phyloP scores from a whole-genome alignment of 768 basidiomycete species.

The Plicaturopsis crispa region DNA sequence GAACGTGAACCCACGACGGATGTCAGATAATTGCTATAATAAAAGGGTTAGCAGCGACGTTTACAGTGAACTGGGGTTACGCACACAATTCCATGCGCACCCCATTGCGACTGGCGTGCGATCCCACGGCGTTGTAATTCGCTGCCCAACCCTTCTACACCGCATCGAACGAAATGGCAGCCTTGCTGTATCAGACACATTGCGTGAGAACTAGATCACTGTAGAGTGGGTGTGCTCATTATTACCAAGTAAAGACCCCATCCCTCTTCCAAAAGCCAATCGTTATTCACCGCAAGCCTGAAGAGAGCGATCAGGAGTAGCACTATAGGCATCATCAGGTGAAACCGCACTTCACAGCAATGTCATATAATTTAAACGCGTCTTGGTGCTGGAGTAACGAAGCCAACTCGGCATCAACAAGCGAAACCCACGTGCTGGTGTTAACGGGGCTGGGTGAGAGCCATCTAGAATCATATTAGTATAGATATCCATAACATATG shows the following conservation, averaged over 20 bases:
- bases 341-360: slow-evolving; percentile 49
- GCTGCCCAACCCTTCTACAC: slow-evolving; percentile 57
- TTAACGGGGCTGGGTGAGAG: slow-evolving; percentile 64
- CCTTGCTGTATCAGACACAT: slow-evolving; percentile 71
- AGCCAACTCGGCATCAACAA: slow-evolving; percentile 68
- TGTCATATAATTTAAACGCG: slow-evolving; percentile 61
- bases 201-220: slow-evolving; percentile 2
- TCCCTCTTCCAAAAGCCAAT: slow-evolving; percentile 69
- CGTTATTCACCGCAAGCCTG: slow-evolving; percentile 57
- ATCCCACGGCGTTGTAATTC: slow-evolving; percentile 65
- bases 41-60: background rate
- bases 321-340: background rate
- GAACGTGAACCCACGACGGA: slow-evolving; percentile 35
- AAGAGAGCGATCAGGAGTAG: background rate
- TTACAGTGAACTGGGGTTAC: slow-evolving; percentile 14
- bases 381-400: slow-evolving; percentile 46
- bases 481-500: background rate
- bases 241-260: slow-evolving; percentile 57
- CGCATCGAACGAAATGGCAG: slow-evolving; percentile 56
- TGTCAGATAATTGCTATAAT: slow-evolving; percentile 37
- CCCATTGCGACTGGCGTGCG: slow-evolving; percentile 62
- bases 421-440: slow-evolving; percentile 57
- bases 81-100: slow-evolving; percentile 65
- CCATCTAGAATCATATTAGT: slow-evolving; percentile 39
- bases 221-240: background rate